Percentiles rank a stretch among this genome's conserved stretches.
These are phyloP conservation scores for Maudiozyma serrabonitensis DNA, from an alignment of 805 yeast genomes.

Conservation along the genomic window DNA sequence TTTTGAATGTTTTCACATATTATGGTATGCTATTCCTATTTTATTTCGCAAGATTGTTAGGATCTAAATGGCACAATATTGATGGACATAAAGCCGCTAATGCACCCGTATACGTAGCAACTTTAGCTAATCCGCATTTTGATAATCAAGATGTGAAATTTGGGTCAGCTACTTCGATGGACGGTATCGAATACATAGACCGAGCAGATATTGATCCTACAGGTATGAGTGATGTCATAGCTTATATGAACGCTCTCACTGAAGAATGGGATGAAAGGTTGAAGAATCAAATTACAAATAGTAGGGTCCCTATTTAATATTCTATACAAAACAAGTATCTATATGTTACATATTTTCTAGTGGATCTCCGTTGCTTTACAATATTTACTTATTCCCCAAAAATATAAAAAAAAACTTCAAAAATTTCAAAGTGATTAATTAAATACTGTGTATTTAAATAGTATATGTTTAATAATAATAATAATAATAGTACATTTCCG, in stretches of 20 bases:
- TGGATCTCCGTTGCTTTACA: not conserved
- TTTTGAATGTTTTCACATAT: conserved; percentile 67
- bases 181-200: conserved; percentile 58
- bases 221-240: conserved; percentile 58
- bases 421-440: no score
- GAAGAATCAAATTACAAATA: conserved; percentile 59
- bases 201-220: conserved; percentile 47
- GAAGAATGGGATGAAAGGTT: conserved; percentile 67
- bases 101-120: conserved; percentile 66
- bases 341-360: not conserved
- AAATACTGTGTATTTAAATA: not conserved
- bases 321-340: not conserved
- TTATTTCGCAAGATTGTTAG: conserved; percentile 69
- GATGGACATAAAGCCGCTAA: conserved; percentile 85
- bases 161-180: conserved; percentile 62
- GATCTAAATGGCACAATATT: conserved; percentile 84
- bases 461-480: not conserved
- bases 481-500: not conserved
- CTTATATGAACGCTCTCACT: conserved; percentile 47
- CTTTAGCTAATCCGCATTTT: conserved; percentile 38
- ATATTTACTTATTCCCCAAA: no score
- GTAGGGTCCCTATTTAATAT: conserved; percentile 26
- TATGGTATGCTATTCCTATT: conserved; percentile 81
- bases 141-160: conserved; percentile 44
- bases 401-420: no score